Base-by-base conservation (phyloP, 2,329 filamentous ascomycete species). In the Fusarium gaditjirri region DNA sequence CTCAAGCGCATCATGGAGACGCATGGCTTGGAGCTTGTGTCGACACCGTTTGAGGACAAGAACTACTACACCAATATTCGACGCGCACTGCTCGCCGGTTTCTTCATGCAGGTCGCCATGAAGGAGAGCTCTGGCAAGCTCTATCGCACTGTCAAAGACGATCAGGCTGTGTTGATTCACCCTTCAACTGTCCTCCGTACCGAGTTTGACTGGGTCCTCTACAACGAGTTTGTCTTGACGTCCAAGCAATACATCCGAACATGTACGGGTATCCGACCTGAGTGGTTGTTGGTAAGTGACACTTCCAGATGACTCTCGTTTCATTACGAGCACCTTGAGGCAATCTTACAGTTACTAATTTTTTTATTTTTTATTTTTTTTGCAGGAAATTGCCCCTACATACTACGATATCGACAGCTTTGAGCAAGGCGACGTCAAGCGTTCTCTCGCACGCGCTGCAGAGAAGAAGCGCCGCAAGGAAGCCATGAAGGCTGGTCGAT, bases 21-120 rank as follows among this genome's bases (percentile, higher is more conserved):
- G 19, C 90, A 94, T 74, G 93, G 92, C 65, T 84, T 99, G 14
- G 93, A 97, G 69, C 90, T 99, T 55, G 81, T 98, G 60, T 96
- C 93, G 57, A 98, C 95, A 1, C 89, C 93, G 0, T 98, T 97
- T 79, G 92, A 95, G 77, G 92, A 98, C 84, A 97, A 97, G 86
- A 94, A 97, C 79, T 99, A 99, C 86, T 99, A 98, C 83, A 94
- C 91, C 81, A 99, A 99, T 82, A 99, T 99, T 78, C 93, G 95
- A 47, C 91, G 94, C 41, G 95, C 96, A 13, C 88, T 99, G 19
- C 92, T 98, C 17, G 89, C 95, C 2, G 96, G 97, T 38, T 99
- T 99, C 88, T 99, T 99, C 87, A 99, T 99, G 96, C 96, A 99
- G 81, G 94, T 98, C 27, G 97, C 96, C 65, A 98, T 97, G 90